These are phyloP conservation scores for Cyclotella distinguenda DNA, from an alignment of 108 stramenopile genomes.

Conservation along the genomic window DNA sequence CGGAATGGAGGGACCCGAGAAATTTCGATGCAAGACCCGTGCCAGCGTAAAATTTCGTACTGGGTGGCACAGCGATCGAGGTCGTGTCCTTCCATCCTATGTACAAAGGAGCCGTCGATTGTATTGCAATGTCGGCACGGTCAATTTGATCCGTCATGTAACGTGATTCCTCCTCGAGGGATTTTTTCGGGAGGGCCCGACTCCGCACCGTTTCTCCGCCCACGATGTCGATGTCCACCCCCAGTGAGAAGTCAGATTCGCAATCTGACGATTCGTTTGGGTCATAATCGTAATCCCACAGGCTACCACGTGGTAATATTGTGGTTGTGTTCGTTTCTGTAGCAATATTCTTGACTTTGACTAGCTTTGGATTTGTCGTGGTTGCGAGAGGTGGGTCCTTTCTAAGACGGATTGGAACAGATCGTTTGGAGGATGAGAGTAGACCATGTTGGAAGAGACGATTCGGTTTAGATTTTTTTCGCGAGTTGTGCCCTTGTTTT, in stretches of 20 bases:
- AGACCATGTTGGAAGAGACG: too few relatives aligned
- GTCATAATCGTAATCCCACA: conserved; percentile 19
- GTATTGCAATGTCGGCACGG: conserved; percentile 14
- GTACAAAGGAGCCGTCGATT: conserved; percentile 23
- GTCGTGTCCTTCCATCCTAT: conserved; percentile 5
- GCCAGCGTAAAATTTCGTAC: conserved; percentile 16
- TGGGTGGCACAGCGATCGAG: conserved; percentile 8
- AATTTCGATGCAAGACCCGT: too few relatives aligned
- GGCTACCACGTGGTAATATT: background rate
- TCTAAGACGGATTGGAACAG: too few relatives aligned
- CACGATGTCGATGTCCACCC: conserved; percentile 3
- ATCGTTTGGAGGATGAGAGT: too few relatives aligned
- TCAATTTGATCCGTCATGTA: conserved; percentile 8
- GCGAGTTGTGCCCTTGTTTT: too few relatives aligned
- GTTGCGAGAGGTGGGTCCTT: too few relatives aligned
- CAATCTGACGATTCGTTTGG: background rate
- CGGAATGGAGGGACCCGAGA: conserved; percentile 7
- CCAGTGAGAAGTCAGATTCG: background rate
- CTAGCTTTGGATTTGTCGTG: background rate
- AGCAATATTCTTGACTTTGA: too few relatives aligned
- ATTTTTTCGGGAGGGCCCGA: background rate
- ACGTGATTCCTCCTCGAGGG: background rate
- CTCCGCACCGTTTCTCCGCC: conserved; percentile 1
- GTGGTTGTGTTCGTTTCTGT: background rate
- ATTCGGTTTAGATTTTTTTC: too few relatives aligned